These are phyloP conservation scores for Lentinula edodes DNA, from an alignment of 768 basidiomycete species.

Conservation along the genomic window DNA sequence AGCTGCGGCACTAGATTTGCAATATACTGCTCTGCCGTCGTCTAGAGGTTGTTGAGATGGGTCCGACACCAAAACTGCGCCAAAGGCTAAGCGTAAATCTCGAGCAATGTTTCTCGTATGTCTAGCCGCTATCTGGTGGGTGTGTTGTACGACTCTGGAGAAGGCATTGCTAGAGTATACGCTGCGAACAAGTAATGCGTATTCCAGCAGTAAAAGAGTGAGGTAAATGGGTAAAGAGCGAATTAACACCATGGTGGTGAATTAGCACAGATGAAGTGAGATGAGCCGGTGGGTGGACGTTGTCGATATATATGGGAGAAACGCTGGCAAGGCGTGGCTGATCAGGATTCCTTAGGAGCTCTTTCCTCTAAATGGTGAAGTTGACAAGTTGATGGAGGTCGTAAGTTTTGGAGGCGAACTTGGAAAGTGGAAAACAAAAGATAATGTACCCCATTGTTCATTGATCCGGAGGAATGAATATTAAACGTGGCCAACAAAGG, in stretches of 20 bases:
- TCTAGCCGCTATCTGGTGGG: constrained; percentile 49
- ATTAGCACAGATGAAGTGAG: constrained; percentile 8
- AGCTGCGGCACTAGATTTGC: constrained; percentile 26
- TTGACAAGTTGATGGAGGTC: background rate
- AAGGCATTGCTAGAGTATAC: constrained; percentile 21
- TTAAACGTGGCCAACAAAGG: too few species aligned
- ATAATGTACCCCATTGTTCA: background rate
- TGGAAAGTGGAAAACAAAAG: too few species aligned
- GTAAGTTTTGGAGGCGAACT: background rate
- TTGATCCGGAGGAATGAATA: background rate
- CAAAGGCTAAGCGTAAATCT: constrained; percentile 65
- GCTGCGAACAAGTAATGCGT: background rate
- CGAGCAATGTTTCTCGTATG: constrained; percentile 59
- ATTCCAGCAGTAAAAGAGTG: constrained; percentile 28
- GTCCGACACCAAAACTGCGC: constrained; percentile 39
- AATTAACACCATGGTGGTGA: constrained; percentile 17
- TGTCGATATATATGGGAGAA: background rate
- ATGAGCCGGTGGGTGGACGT: background rate
- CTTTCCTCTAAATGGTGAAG: background rate
- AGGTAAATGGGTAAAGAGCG: constrained; percentile 29
- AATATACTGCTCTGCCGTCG: constrained; percentile 34
- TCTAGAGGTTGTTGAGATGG: background rate
- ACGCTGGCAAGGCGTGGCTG: background rate
- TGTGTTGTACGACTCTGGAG: constrained; percentile 37
- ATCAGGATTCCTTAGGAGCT: background rate